phyloP scores from a whole-genome alignment of 1,139 yeast genomes.

The Saccharomyces hybrid region DNA sequence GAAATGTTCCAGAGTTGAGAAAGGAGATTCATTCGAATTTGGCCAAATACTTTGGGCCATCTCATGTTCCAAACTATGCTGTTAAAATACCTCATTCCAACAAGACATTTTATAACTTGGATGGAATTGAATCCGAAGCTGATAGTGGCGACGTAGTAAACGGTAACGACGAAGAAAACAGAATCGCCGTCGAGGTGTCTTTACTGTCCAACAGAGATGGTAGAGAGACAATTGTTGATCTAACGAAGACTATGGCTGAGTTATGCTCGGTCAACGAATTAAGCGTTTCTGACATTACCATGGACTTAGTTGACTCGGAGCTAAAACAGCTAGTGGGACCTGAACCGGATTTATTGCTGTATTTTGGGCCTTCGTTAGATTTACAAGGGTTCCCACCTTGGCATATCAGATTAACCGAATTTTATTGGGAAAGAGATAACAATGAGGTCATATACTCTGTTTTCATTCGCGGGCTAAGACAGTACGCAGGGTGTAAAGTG shows the following conservation, averaged over 20 bases:
- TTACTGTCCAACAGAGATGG: conserved; percentile 77
- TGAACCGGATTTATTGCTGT: conserved; percentile 82
- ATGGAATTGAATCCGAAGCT: conserved; percentile 32
- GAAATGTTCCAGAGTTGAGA: conserved; percentile 48
- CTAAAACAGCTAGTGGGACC: conserved; percentile 67
- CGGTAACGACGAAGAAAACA: conserved; percentile 17
- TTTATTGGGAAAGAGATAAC: conserved; percentile 85
- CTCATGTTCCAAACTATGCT: conserved; percentile 52
- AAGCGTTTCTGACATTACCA: conserved; percentile 58
- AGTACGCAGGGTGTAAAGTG: conserved; percentile 71
- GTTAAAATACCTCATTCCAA: conserved; percentile 58
- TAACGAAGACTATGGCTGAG: conserved; percentile 80
- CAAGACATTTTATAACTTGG: conserved; percentile 26
- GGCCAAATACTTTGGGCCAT: conserved; percentile 66
- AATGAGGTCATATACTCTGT: conserved; percentile 75
- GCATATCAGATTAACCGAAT: conserved; percentile 86
- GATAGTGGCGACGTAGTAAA: conserved; percentile 25
- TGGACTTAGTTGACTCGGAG: conserved; percentile 68
- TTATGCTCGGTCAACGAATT: conserved; percentile 58
- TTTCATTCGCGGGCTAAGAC: conserved; percentile 74
- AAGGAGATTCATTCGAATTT: conserved; percentile 54
- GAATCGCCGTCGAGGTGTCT: conserved; percentile 52
- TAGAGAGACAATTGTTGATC: conserved; percentile 77
- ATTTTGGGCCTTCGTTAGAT: conserved; percentile 80
- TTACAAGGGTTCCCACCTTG: conserved; percentile 96